phyloP scores from a whole-genome alignment of 2,329 filamentous ascomycete genomes.

The Neoascochyta sp. region DNA sequence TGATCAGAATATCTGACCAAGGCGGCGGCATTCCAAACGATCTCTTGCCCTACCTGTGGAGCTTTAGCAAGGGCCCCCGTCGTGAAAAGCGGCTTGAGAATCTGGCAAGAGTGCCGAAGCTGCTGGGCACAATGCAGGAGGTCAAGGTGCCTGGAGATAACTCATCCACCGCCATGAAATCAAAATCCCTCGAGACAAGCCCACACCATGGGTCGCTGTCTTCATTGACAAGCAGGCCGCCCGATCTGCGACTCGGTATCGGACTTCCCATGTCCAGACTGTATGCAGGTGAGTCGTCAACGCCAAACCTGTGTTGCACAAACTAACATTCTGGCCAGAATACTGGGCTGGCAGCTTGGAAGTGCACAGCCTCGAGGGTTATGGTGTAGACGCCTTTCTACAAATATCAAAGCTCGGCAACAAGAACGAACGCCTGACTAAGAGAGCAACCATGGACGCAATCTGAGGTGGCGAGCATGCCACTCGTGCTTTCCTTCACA shows the following conservation, averaged over 20 bases:
- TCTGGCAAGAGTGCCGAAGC: constrained; percentile 77
- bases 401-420: constrained; percentile 96
- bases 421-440: constrained; percentile 88
- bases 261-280: constrained; percentile 89
- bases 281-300: constrained; percentile 57
- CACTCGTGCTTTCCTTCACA: no score
- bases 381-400: constrained; percentile 91
- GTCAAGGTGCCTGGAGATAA: constrained; percentile 49
- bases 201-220: constrained; percentile 67
- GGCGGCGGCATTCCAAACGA: constrained; percentile 87
- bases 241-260: constrained; percentile 85
- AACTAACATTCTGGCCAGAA: constrained; percentile 47
- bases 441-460: constrained; percentile 51
- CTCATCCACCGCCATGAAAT: constrained; percentile 6
- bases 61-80: constrained; percentile 88
- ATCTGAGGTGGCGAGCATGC: no score
- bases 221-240: constrained; percentile 75
- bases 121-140: constrained; percentile 93
- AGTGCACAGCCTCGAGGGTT: constrained; percentile 88
- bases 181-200: no score
- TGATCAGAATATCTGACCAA: constrained; percentile 92
- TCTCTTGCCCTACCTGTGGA: constrained; percentile 87
- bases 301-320: not conserved
- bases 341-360: constrained; percentile 96
- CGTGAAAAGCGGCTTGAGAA: constrained; percentile 77